Conservation (phyloP, 805 yeast species). For the Suhomyces tanzawaensis region DNA sequence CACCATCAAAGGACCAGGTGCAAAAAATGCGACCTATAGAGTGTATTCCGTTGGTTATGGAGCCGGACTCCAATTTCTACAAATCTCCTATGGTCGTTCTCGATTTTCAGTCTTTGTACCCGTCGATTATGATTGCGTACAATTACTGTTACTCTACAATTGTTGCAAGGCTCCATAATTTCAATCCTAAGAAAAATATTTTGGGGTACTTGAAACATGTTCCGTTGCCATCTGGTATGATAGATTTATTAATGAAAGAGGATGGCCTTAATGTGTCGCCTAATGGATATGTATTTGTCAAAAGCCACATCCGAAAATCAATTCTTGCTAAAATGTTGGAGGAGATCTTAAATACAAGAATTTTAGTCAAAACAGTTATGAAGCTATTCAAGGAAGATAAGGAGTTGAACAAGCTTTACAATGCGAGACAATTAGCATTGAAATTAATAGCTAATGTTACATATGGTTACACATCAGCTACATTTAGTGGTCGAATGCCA, state of each 20-base stretch:
- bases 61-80: conserved; percentile 81
- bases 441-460: conserved; percentile 93
- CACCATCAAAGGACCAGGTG: conserved; percentile 81
- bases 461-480: conserved; percentile 93
- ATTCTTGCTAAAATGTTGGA: conserved; percentile 78
- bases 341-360: conserved; percentile 77
- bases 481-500: conserved; percentile 97
- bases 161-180: conserved; percentile 59
- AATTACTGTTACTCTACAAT: conserved; percentile 82
- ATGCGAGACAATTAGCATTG: conserved; percentile 80
- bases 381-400: conserved; percentile 44
- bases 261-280: conserved; percentile 66
- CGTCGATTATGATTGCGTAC: conserved; percentile 82
- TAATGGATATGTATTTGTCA: conserved; percentile 80
- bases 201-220: conserved; percentile 53
- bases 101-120: conserved; percentile 92
- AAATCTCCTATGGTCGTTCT: conserved; percentile 86
- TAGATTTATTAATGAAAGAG: conserved; percentile 51
- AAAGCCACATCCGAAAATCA: conserved; percentile 64
- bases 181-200: conserved; percentile 44
- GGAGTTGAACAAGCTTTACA: conserved; percentile 54
- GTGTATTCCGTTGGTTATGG: conserved; percentile 88
- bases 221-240: conserved; percentile 51
- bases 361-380: conserved; percentile 77
- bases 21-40: conserved; percentile 83